Evolutionary conservation across 2,329 filamentous ascomycete species (phyloP).

Genomic region (Xylariomycetidae sp.): DNA sequence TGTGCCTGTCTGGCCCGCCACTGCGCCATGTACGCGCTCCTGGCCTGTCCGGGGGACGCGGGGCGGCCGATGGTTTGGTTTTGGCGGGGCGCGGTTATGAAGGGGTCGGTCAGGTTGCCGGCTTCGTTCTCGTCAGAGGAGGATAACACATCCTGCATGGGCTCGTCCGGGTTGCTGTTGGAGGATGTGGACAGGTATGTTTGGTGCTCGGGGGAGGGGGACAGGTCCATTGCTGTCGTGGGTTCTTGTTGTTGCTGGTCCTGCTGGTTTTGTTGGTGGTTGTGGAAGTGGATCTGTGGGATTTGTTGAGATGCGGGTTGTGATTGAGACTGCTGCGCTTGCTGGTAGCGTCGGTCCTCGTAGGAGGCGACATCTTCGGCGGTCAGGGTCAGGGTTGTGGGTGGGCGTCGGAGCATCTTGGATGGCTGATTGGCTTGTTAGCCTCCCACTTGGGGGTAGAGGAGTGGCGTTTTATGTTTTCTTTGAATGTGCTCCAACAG

Average conservation of each 20-base stretch:
- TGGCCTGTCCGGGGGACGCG: constrained; percentile 15
- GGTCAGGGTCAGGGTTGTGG: constrained; percentile 65
- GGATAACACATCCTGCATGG: constrained; percentile 18
- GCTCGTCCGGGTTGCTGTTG: constrained; percentile 17
- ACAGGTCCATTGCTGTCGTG: constrained; percentile 15
- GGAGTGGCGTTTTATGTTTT: too few relatives aligned
- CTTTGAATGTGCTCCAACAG: too few relatives aligned
- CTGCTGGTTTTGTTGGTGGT: constrained; percentile 7
- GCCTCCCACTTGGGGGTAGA: too few relatives aligned
- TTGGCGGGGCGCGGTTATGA: constrained; percentile 15
- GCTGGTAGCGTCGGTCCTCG: constrained; percentile 53
- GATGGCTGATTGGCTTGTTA: too few relatives aligned
- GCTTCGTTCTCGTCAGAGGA: constrained; percentile 1
- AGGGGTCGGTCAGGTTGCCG: constrained; percentile 20
- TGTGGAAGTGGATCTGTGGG: constrained; percentile 1
- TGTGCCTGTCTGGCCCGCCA: constrained; percentile 13
- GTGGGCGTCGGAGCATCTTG: constrained; percentile 61
- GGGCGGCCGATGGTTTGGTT: constrained; percentile 9
- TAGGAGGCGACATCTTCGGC: constrained; percentile 66
- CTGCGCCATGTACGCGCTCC: constrained; percentile 18
- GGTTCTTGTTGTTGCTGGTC: constrained; percentile 2
- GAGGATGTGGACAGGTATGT: too few relatives aligned
- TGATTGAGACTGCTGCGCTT: constrained; percentile 6
- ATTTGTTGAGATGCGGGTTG: constrained; percentile 17
- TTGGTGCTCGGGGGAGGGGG: constrained; percentile 13